phyloP scores from a whole-genome alignment of 768 basidiomycete genomes.

The Mycena albidolilacea region DNA sequence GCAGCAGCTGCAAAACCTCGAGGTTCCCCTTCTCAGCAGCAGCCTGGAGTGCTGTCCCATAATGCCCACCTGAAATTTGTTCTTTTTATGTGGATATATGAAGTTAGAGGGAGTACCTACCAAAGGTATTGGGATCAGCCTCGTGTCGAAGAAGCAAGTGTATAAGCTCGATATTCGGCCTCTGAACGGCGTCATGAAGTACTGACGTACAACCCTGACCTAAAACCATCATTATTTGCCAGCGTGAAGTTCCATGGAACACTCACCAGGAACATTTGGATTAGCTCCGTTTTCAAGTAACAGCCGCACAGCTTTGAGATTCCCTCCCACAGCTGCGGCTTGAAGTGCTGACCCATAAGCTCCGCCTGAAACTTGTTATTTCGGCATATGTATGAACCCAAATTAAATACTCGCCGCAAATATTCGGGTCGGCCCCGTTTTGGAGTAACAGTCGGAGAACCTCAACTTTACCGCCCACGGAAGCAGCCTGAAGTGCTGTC shows the following conservation, averaged over 20 bases:
- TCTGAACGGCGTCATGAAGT: neutral
- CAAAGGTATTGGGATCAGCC: conserved; percentile 1
- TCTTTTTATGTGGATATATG: neutral
- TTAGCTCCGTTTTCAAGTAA: neutral
- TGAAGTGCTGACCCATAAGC: neutral
- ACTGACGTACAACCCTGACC: neutral
- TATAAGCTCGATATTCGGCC: neutral
- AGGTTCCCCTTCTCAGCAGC: neutral
- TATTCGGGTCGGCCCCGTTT: neutral
- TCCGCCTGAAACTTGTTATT: neutral
- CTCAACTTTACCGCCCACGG: neutral
- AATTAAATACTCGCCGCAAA: neutral
- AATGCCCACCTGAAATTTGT: neutral
- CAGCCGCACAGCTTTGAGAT: neutral
- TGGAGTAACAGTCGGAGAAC: conserved; percentile 1
- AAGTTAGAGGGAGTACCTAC: neutral
- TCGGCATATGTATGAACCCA: neutral
- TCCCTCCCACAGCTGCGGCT: neutral
- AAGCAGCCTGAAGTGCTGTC: neutral
- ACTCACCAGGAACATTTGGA: neutral
- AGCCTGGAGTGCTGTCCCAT: neutral
- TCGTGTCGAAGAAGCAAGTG: neutral
- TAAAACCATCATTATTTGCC: neutral
- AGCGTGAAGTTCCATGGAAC: neutral
- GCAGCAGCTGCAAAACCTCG: conserved; percentile 1